Percentiles rank a stretch among this genome's conserved stretches.
These are phyloP conservation scores for Beauveria asiatica DNA, from an alignment of 2,329 filamentous ascomycete genomes.

Conservation along the genomic window DNA sequence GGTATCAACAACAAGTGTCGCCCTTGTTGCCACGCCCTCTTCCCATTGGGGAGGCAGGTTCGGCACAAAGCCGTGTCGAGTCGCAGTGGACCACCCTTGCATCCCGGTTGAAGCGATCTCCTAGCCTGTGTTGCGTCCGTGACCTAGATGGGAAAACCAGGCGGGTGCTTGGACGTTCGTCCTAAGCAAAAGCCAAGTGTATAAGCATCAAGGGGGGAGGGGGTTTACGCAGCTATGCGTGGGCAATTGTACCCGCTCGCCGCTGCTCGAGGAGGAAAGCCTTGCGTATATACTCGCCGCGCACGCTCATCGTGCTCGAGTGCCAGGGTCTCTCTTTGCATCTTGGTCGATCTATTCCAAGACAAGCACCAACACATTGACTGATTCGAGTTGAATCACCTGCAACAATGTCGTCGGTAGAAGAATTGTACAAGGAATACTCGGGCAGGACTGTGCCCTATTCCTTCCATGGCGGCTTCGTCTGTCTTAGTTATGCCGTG, in stretches of 20 bases:
- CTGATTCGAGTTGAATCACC: background rate
- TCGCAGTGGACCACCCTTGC: background rate
- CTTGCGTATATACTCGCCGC: background rate
- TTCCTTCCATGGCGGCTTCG: slow-evolving; percentile 49
- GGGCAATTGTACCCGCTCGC: background rate
- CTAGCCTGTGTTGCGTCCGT: background rate
- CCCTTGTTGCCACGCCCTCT: no score
- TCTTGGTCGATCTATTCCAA: background rate
- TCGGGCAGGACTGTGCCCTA: slow-evolving; percentile 38
- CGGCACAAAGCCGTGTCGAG: background rate
- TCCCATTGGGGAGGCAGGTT: no score
- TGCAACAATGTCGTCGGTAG: slow-evolving; percentile 5
- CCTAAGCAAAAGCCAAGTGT: background rate
- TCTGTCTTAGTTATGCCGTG: slow-evolving; percentile 66
- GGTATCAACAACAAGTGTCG: no score
- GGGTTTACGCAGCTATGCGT: background rate
- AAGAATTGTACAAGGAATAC: slow-evolving; percentile 31
- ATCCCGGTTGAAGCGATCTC: background rate
- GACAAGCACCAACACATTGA: background rate
- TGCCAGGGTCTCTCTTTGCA: background rate
- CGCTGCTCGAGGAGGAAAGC: background rate
- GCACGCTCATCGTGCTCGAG: background rate
- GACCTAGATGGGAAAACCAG: background rate
- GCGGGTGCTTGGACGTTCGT: slow-evolving; percentile 5
- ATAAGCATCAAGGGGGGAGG: background rate